Evolutionary conservation across 441 rosid genomes (phyloP), one percentile per base, ranked within the genome.

Genomic region (Mallotus repandus): DNA sequence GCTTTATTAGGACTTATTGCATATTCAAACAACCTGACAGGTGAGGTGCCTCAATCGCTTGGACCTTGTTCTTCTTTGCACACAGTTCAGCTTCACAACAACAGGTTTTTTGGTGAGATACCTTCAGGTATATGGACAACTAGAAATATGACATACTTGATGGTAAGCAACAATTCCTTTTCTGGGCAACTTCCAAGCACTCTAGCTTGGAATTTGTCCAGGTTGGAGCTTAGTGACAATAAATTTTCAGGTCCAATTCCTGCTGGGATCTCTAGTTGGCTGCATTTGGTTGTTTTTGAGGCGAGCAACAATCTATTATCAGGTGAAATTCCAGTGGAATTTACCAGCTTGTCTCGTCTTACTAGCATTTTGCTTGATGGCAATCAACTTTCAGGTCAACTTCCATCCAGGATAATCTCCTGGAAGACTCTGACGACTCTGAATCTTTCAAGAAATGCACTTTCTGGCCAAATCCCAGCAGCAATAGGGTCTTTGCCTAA

Each of bases 211-310:
- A 91, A 92, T 77, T 49, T 94, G 70, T 71, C 93, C 2, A 86
- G 94, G 58, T 68, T 93, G 56, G 96, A 95, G 74, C 83, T 95
- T 18, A 85, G 83, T 66, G 81, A 90, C 86, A 95, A 95, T 74
- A 55, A 49, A 19, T 91, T 95, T 77, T 88, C 91, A 0, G 99
- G 99, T 46, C 84, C 79, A 77, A 88, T 95, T 68, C 99, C 95
- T 1, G 50, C 21, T n/a, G 79, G 49, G 4, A 71, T 86, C n/a
- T 85, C 82, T 38, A 67, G 83, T 45, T 91, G 97, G 96, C 81
- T 80, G 16, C 81, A 81, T 45, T 32, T 94, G 81, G 66, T 52
- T 10, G 90, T 81, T 63, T 84, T 94, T 55, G 29, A 82, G 45
- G 98, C 90, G 2, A 87, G 91, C 62, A 89, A 92, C 83, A 94